Evolutionary conservation across 1,139 yeast genomes (phyloP), one percentile per base, ranked within the genome.

Genomic region (Eremothecium sinecaudum): DNA sequence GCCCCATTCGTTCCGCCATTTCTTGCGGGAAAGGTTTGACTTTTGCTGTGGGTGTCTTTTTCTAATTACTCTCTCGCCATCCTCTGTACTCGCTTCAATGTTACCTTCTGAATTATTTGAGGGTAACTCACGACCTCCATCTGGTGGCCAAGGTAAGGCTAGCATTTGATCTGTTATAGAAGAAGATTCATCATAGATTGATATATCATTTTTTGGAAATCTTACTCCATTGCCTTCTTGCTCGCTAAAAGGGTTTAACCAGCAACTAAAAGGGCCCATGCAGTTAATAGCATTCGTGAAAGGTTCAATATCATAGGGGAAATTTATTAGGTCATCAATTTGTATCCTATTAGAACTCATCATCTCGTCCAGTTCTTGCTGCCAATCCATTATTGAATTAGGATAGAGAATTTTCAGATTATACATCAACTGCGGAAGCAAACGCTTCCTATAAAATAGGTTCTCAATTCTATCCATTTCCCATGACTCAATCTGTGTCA

Each of bases 401-500:
- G 55, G 55, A 31, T 34, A 44, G 2, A 41, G 18, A 12, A 36
- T 42, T 43, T 42, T 42, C 9, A 50, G 31, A 25, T 45, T 47
- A 14, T 39, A 40, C 3, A 57, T 31, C 7, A 57, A 34, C 33
- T 42, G 40, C 4, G 53, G 51, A 10, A 53, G 14, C 14, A 57
- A 34, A 23, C 40, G 44, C 27, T 38, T 40, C 9, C 43, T 41
- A 22, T 50, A 34, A 24, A 41, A 51, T 15, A 51, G 31, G 18
- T 75, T 66, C 37, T 75, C 84, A 2, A 84, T 63, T 41, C 97
- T 67, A 45, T 90, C 97, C 61, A 69, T 61, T 49, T 90, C 97
- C 98, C 98, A 90, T 2, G 71, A 65, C 57, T 90, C 98, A 38
- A 90, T 87, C 55, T 84, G 94, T 2, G 97, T 77, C 70, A 74